These are phyloP conservation scores for Achlya hypogyna DNA, from an alignment of 352 stramenopile genomes.

Conservation along the genomic window DNA sequence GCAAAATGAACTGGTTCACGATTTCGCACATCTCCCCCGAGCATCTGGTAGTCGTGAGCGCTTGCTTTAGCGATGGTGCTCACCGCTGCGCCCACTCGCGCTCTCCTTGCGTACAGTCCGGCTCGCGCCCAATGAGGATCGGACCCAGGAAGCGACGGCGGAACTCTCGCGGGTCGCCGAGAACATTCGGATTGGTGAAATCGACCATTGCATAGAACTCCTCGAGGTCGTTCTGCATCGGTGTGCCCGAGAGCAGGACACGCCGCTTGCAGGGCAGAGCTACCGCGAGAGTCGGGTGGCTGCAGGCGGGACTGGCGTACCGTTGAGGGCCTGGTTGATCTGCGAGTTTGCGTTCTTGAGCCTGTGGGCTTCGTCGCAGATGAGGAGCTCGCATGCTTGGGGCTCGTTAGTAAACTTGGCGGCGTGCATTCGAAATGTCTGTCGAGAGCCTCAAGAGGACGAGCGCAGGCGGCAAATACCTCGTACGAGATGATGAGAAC, in stretches of 20 bases:
- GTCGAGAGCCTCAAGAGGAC: background rate
- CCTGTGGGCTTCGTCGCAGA: conserved; percentile 98
- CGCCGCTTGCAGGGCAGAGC: conserved; percentile 83
- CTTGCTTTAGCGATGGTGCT: background rate
- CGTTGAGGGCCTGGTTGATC: conserved; percentile 66
- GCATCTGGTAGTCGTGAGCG: conserved; percentile 34
- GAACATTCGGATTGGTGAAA: conserved; percentile 81
- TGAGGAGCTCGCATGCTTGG: conserved; percentile 90
- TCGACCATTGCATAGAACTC: conserved; percentile 98
- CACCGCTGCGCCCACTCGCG: conserved; percentile 48
- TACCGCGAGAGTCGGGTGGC: conserved; percentile 10
- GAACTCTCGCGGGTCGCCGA: conserved; percentile 85
- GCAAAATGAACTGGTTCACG: conserved; percentile 98
- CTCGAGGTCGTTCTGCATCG: conserved; percentile 98
- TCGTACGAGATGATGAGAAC: conserved; percentile 86
- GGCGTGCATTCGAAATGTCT: conserved; percentile 91
- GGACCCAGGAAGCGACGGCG: conserved; percentile 86
- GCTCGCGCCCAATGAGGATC: conserved; percentile 85
- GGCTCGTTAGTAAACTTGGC: conserved; percentile 83
- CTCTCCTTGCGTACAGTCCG: conserved; percentile 81
- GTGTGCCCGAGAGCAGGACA: conserved; percentile 94
- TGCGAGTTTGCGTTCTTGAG: conserved; percentile 97
- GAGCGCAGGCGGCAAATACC: background rate
- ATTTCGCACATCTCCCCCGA: conserved; percentile 94
- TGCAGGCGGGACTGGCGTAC: background rate